Evolutionary conservation across 164 flowering plant genomes (phyloP), one percentile per base, ranked within the genome.

Genomic region (Magnolia changhungtana): DNA sequence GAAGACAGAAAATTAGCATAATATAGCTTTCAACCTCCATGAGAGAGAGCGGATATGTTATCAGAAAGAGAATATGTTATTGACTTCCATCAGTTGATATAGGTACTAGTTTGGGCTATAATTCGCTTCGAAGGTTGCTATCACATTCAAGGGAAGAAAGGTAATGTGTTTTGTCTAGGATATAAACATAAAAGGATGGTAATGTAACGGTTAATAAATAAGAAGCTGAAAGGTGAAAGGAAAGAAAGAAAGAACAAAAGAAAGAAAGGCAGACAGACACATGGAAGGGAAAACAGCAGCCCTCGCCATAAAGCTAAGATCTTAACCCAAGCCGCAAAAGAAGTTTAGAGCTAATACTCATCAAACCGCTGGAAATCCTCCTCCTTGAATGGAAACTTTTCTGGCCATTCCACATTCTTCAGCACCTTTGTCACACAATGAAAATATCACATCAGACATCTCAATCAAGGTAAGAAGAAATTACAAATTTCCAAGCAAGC

Each of bases 281-380:
- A 50, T 45, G 10, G 1, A 45, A 69, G 21, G 52, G 21, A 29
- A 55, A 55, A 7, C 59, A 55, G 59, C 59, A 55, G 59, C 1
- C 11, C 11, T 55, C 2, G 3, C 16, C 8, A 7, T 4, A 45
- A 8, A 49, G n/a, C 14, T 14, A 71, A 52, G 59, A 71, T 16
- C 13, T 50, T 2, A 27, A 73, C 45, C 29, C 75, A 51, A 11
- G 0, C 37, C 29, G 72, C 20, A 50, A 14, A 76, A 69, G 37
- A 50, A 78, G 79, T 45, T 72, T 29, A 58, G 79, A 78, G 83
- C 6, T 27, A 51, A 72, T 89, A 92, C 98, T 92, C 96, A 78
- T 95, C 97, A 83, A 84, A 93, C 6, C 97, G 91, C 82, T 88
- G 92, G 75, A 95, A 95, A 83, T 95, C 97, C 82, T 95, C 97